Conservation (phyloP, 139 green algal species). For the Micractinium sp. region DNA sequence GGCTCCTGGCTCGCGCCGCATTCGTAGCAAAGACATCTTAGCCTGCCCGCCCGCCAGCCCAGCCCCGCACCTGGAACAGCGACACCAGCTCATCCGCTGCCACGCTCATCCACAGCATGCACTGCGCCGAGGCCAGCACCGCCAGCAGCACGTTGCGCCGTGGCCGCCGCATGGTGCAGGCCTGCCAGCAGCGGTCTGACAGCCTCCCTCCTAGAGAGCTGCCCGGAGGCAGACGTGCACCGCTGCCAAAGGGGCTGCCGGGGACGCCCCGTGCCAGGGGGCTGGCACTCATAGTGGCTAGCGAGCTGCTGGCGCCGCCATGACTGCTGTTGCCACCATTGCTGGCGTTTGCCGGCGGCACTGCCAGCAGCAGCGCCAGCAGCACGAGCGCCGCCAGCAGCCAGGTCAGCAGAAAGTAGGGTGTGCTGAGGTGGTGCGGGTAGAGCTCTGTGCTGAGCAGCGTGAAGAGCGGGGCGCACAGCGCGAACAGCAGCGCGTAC, state of each 20-base stretch:
- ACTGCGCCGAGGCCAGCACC: constrained; percentile 22
- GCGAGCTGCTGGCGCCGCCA: neutral
- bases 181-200: neutral
- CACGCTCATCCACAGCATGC: constrained; percentile 53
- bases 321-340: neutral
- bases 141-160: constrained; percentile 5
- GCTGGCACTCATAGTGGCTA: neutral
- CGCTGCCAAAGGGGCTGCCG: neutral
- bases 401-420: neutral
- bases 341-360: neutral
- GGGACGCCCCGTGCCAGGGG: neutral
- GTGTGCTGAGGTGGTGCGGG: constrained; percentile 9
- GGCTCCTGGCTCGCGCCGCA: no score
- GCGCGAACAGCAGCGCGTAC: constrained; percentile 22
- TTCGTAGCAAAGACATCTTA: no score
- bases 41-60: neutral
- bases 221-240: neutral
- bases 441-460: constrained; percentile 24
- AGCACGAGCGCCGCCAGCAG: constrained; percentile 4
- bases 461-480: constrained; percentile 32
- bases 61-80: constrained; percentile 43
- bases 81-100: constrained; percentile 51
- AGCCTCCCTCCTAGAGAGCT: neutral
- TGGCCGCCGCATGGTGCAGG: neutral
- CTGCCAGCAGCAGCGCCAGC: neutral